Conservation (phyloP, 306 rosid species). For the Vigna angularis region DNA sequence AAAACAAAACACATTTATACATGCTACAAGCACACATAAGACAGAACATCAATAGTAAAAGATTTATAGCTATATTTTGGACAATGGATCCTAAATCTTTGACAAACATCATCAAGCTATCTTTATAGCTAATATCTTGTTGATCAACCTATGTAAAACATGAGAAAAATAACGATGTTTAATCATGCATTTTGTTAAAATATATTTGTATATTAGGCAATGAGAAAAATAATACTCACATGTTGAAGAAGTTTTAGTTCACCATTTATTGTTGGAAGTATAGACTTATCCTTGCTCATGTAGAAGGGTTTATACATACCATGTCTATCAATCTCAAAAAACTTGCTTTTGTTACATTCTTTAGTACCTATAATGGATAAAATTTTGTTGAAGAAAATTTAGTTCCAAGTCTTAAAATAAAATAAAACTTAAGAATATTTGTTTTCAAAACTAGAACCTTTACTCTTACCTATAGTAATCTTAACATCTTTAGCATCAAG, state of each 20-base stretch:
- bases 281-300: conserved; percentile 42
- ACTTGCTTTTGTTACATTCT: conserved; percentile 37
- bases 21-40: no score
- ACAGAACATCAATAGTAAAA: no score
- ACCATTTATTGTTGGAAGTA: conserved; percentile 40
- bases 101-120: conserved; percentile 65
- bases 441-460: background rate
- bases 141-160: conserved; percentile 52
- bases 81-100: conserved; percentile 65
- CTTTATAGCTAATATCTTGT: conserved; percentile 55
- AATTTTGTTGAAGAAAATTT: background rate
- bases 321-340: conserved; percentile 47
- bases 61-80: conserved; percentile 56
- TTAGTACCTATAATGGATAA: conserved; percentile 40
- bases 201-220: background rate
- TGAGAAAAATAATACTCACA: conserved; percentile 40
- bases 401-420: no score
- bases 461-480: conserved; percentile 48
- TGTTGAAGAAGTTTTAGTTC: conserved; percentile 49
- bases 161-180: conserved; percentile 8
- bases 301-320: conserved; percentile 45
- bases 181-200: conserved; percentile 5
- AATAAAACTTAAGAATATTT: background rate
- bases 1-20: no score
- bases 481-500: conserved; percentile 41